Conservation (phyloP, 768 basidiomycete genomes). For the Kwoniella sp. region DNA sequence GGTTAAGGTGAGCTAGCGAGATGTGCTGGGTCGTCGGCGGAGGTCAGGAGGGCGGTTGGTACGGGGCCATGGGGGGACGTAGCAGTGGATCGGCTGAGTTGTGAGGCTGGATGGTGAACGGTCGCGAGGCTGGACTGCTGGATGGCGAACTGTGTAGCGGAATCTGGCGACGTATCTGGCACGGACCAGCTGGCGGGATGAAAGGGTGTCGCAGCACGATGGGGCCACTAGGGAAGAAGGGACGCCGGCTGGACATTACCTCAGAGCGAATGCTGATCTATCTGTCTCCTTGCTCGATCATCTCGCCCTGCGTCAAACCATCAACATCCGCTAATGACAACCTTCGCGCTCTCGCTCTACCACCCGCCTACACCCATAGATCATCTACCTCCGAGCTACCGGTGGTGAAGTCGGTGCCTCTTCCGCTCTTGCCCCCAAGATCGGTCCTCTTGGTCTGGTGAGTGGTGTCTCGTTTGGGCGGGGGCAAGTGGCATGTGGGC, state of each 20-base stretch:
- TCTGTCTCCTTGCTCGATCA: not conserved
- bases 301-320: not conserved
- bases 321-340: not conserved
- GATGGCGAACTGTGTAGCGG: too few relatives aligned
- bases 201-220: not conserved
- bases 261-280: not conserved
- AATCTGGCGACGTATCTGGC: too few relatives aligned
- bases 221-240: not conserved
- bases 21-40: not conserved
- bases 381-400: constrained; percentile 96
- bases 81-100: not conserved
- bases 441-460: constrained; percentile 99
- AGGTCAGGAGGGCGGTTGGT: not conserved
- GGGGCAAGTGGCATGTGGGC: not conserved
- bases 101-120: not conserved
- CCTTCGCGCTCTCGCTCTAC: too few relatives aligned
- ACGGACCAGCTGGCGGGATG: too few relatives aligned
- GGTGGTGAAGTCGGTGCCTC: constrained; percentile 99
- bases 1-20: constrained; percentile 60
- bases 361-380: constrained; percentile 49
- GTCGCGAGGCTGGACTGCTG: not conserved
- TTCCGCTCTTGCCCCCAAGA: constrained; percentile 97
- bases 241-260: not conserved
- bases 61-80: not conserved
- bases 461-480: constrained; percentile 46